Evolutionary conservation across 1,139 yeast genomes (phyloP), one percentile per base, ranked within the genome.

Genomic region (Kurtzmaniella quercitrusa): DNA sequence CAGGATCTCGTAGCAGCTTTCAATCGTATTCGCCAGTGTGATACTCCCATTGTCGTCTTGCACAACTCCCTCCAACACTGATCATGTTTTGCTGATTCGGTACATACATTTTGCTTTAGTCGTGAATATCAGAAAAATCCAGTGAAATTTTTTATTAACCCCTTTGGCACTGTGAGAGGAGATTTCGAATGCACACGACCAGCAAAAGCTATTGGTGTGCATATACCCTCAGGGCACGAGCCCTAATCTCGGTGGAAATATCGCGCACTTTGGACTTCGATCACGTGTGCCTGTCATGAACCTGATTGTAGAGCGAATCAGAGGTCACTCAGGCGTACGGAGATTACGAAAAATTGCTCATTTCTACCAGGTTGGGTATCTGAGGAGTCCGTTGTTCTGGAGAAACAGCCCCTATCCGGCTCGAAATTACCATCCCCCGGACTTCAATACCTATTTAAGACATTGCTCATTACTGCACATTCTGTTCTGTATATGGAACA

Each of bases 101-200:
- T 47, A 51, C 54, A 49, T 51, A 51, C 56, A 51, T 50, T 48
- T 47, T 51, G 38, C 24, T 36, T 36, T 10, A 31, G 36, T 36
- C 27, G 38, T 19, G 24, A 19, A n/a, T n/a, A 19, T 11, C 17
- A 19, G 27, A 36, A 36, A 36, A 36, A 11, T 12, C 38, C 25
- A 36, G 45, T 38, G 45, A 43, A 43, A 43, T 43, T 43, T 43
- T 42, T 43, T 43, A 33, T 15, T 40, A 25, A 19, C 40, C 41
- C 40, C 25, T 42, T 21, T 39, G 39, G 41, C 25, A 25, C 29
- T 12, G 24, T 15, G 24, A 14, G 33, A 16, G 31, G 38, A 34
- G 39, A 34, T 40, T 34, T 17, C 31, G 34, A 19, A 9, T 7
- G 25, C 34, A 29, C 42, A 40, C 42, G 42, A 40, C 42, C 34